phyloP scores from a whole-genome alignment of 2,329 filamentous ascomycete genomes.

The Mycosphaerelloides madeirae region DNA sequence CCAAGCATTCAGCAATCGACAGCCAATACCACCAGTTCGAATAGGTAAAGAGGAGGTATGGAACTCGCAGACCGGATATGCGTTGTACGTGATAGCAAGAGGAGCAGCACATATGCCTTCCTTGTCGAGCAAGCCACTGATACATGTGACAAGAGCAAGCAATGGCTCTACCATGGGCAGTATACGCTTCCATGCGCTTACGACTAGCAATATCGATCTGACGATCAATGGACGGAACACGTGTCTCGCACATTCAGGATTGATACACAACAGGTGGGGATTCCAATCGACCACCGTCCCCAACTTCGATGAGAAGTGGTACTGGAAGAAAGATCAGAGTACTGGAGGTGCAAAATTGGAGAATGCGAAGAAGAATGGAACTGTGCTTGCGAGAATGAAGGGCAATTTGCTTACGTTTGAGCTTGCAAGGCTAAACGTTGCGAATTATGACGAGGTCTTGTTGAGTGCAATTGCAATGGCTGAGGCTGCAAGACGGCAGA shows the following conservation, averaged over 20 bases:
- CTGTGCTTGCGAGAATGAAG: conserved; percentile 19
- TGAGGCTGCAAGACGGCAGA: conserved; percentile 19
- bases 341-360: conserved; percentile 16
- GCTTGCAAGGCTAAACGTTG: conserved; percentile 12
- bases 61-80: conserved; percentile 9
- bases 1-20: conserved; percentile 13
- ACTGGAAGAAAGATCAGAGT: conserved; percentile 19
- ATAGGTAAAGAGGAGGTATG: conserved; percentile 17
- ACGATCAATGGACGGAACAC: conserved; percentile 13
- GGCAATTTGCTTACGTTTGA: conserved; percentile 20
- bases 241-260: conserved; percentile 11
- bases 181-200: conserved; percentile 20
- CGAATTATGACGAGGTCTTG: conserved; percentile 20
- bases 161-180: conserved; percentile 13
- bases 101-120: conserved; percentile 18
- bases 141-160: conserved; percentile 13
- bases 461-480: conserved; percentile 23
- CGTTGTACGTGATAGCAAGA: conserved; percentile 15
- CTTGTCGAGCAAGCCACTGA: conserved; percentile 17
- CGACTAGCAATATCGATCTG: conserved; percentile 16
- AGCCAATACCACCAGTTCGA: conserved; percentile 15
- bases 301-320: conserved; percentile 13
- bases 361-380: conserved; percentile 16
- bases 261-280: conserved; percentile 19
- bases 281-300: conserved; percentile 13